Base-by-base conservation (phyloP, 352 stramenopile genomes). In the Globisporangium heterothallicum region DNA sequence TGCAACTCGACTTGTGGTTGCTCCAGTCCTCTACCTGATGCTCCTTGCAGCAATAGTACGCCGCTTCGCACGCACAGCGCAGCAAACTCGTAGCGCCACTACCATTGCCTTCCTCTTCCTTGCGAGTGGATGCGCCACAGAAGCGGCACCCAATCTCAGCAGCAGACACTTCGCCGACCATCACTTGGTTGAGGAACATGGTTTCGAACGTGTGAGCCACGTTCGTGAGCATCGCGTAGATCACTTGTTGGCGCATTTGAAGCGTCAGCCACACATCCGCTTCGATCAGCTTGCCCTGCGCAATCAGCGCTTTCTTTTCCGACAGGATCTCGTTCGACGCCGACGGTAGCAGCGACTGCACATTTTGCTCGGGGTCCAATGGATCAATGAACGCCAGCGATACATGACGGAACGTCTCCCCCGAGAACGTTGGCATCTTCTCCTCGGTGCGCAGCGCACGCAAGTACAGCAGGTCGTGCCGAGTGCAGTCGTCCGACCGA, bases 391-490 rank as follows among this genome's bases (percentile, higher is more conserved):
- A 93, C 18, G 82, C 82, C 32, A 93, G 63, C 12, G 80, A 78
- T 13, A 90, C 78, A 48, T 82, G 64, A 42, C 74, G 68, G 61
- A 93, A 88, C 19, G 82, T 85, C 44, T 88, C 74, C 18, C 75
- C 82, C n/a, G 82, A 93, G 66, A 93, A 93, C 35, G 74, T 89
- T 19, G 82, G 82, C 82, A 93, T 93, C n/a, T 63, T 81, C 40
- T 66, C 73, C 19, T 72, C 60, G 6, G 68, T 49, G 24, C 79
- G 79, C 21, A 93, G 59, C 10, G 76, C 74, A 26, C 53, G 62
- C 53, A 93, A 56, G 56, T 91, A 93, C 38, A 85, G 40, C 24
- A 91, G 63, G 25, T 93, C 82, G 42, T 90, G 76, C 45, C 75
- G 79, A 18, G 74, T 82, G 65, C 79, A 91, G 57, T 91, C 78